Evolutionary conservation across 441 rosid species (phyloP).

Genomic region (Flueggea neowawraea): DNA sequence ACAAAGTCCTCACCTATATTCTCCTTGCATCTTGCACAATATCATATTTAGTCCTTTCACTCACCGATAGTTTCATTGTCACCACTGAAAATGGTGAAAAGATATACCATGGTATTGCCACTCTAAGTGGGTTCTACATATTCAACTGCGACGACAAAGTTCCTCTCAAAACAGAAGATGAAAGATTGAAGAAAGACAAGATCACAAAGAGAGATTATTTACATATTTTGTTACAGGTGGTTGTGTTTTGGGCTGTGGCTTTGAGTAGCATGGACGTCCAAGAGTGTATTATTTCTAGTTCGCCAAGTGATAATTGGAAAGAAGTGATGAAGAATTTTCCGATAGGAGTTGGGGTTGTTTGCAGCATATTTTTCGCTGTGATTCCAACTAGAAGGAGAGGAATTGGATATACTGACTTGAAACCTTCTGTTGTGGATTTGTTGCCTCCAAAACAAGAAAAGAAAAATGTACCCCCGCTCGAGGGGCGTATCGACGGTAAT

Average conservation of each 20-base stretch:
- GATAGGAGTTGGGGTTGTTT: constrained; percentile 30
- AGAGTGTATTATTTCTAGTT: constrained; percentile 29
- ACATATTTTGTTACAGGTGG: constrained; percentile 37
- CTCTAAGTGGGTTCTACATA: constrained; percentile 19
- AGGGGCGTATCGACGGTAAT: no score
- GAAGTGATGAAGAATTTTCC: constrained; percentile 30
- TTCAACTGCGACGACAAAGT: constrained; percentile 21
- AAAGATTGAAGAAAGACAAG: background rate
- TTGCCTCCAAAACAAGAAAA: no score
- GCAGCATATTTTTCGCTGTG: constrained; percentile 34
- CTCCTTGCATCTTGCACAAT: constrained; percentile 20
- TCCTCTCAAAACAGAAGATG: constrained; percentile 8
- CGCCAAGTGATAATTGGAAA: constrained; percentile 13
- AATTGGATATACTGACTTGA: constrained; percentile 30
- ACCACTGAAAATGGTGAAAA: constrained; percentile 21
- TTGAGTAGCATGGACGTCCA: constrained; percentile 32
- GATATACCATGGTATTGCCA: constrained; percentile 43
- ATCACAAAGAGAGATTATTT: constrained; percentile 30
- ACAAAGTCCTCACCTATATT: constrained; percentile 20
- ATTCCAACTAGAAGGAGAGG: constrained; percentile 50
- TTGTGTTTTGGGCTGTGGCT: constrained; percentile 51
- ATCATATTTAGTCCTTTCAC: constrained; percentile 41
- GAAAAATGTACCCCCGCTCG: no score
- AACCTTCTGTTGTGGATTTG: background rate
- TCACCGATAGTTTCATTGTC: constrained; percentile 41